Percentiles rank a stretch among this genome's conserved stretches.
Conservation (phyloP, 23 red algal species). For the Gracilaria domingensis region DNA sequence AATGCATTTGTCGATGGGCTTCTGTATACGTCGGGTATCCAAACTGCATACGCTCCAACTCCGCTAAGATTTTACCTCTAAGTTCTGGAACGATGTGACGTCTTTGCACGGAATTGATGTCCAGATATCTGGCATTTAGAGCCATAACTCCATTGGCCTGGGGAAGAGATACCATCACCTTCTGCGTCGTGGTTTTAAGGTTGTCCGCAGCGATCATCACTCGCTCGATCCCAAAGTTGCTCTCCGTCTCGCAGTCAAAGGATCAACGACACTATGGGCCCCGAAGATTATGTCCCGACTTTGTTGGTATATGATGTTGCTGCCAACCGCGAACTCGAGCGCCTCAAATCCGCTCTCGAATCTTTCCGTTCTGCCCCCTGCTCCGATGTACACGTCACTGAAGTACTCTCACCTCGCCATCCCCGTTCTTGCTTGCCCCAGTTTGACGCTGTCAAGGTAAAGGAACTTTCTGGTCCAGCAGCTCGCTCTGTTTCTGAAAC, state of each 20-base stretch:
- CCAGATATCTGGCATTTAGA: conserved; percentile 12
- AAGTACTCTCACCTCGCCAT: too few species aligned
- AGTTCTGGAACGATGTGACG: conserved; percentile 8
- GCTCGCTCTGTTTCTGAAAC: conserved; percentile 18
- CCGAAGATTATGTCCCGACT: not conserved
- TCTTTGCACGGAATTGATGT: not conserved
- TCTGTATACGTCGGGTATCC: conserved; percentile 30
- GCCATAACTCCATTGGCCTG: conserved; percentile 37
- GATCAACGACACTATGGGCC: conserved; percentile 21
- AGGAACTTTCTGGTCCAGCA: conserved; percentile 4
- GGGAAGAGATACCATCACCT: conserved; percentile 26
- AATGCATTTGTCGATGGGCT: conserved; percentile 28
- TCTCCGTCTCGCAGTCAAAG: not conserved
- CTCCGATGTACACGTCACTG: too few species aligned
- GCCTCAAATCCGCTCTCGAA: too few species aligned
- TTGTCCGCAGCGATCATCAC: not conserved
- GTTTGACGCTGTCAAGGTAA: conserved; percentile 5
- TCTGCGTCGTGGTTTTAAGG: not conserved
- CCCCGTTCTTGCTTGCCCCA: too few species aligned
- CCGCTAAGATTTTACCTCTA: not conserved
- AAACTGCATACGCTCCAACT: not conserved
- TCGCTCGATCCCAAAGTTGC: not conserved
- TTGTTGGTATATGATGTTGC: too few species aligned
- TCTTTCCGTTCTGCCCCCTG: too few species aligned
- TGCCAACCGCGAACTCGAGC: too few species aligned